Percentiles rank a stretch among this genome's conserved stretches.
Evolutionary conservation across 345 rosid genomes (phyloP).

Genomic region (Barbarea vulgaris): DNA sequence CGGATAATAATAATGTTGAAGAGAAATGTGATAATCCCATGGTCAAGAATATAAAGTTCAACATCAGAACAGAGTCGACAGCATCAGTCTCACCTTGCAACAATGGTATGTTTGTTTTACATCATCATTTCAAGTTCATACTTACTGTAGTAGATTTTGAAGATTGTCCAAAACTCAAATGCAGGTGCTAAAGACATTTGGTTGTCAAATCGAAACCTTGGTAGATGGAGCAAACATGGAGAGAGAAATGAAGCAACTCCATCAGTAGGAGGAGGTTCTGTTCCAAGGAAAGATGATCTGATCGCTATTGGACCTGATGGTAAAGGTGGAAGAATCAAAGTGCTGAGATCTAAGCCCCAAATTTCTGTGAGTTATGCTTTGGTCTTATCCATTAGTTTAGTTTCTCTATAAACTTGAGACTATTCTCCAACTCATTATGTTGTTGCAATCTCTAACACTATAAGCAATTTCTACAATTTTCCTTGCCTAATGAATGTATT

Average conservation of each 20-base stretch:
- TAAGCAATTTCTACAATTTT: conserved; percentile 12
- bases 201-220: conserved; percentile 61
- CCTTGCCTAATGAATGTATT: conserved; percentile 26
- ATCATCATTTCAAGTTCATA: conserved; percentile 4
- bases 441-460: not conserved
- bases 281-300: conserved; percentile 53
- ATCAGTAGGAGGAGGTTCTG: conserved; percentile 29
- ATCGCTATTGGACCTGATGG: conserved; percentile 90
- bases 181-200: conserved; percentile 56
- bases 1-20: conserved; percentile 10
- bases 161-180: conserved; percentile 16
- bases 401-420: not conserved
- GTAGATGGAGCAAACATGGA: conserved; percentile 89
- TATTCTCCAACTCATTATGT: not conserved
- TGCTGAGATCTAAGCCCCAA: conserved; percentile 61
- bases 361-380: conserved; percentile 52
- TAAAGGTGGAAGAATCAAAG: conserved; percentile 84
- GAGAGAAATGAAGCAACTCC: conserved; percentile 42
- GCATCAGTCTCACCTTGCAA: conserved; percentile 38
- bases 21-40: conserved; percentile 37
- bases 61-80: conserved; percentile 55
- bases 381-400: not conserved
- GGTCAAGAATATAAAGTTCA: conserved; percentile 48
- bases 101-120: conserved; percentile 52
- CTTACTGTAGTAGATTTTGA: conserved; percentile 9